These are phyloP conservation scores for Ascocoryne sarcoides DNA, from an alignment of 2,329 filamentous ascomycete genomes.

Conservation along the genomic window DNA sequence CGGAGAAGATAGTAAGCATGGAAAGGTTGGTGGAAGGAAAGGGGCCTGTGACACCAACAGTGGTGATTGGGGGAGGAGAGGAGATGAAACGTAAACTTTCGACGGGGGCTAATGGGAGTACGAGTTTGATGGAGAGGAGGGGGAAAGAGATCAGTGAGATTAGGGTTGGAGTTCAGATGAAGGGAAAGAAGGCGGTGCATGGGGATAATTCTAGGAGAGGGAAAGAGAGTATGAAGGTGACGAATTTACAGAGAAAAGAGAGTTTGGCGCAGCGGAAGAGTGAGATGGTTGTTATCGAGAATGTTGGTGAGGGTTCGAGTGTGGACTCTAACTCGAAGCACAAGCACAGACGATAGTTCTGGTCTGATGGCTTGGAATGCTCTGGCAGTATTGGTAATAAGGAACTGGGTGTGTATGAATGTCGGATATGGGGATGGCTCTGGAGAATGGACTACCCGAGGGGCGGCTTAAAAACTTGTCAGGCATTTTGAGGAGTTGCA, in stretches of 20 bases:
- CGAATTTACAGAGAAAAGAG: no score
- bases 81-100: background rate
- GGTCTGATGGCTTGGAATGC: no score
- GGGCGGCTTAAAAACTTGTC: no score
- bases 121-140: background rate
- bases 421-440: no score
- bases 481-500: no score
- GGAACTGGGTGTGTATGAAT: no score
- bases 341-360: no score
- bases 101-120: background rate
- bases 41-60: conserved; percentile 20
- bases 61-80: conserved; percentile 10
- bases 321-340: no score
- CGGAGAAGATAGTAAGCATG: background rate
- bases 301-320: background rate
- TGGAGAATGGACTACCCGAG: no score
- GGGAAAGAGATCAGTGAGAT: background rate
- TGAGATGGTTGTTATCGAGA: background rate
- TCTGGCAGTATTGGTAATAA: no score
- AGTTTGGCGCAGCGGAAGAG: background rate
- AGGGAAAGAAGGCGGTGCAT: background rate
- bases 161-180: background rate
- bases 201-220: background rate
- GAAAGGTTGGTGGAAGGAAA: conserved; percentile 14
- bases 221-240: background rate